phyloP scores from a whole-genome alignment of 352 stramenopile species.

The Globisporangium radiosum region DNA sequence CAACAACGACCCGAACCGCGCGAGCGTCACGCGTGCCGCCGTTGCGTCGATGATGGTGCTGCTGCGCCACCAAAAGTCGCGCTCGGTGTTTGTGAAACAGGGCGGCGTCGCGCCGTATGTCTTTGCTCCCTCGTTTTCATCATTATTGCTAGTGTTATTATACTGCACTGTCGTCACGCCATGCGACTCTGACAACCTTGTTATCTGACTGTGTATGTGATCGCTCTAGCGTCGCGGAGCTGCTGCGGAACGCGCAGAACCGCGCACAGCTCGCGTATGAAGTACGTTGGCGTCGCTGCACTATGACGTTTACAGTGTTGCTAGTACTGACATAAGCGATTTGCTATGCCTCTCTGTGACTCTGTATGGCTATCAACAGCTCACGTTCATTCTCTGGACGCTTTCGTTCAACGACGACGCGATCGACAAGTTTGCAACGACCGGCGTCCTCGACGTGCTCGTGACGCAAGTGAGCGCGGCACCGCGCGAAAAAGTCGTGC shows the following conservation, averaged over 20 bases:
- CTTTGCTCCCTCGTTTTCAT: background rate
- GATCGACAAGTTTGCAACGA: conserved; percentile 68
- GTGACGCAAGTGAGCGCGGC: conserved; percentile 88
- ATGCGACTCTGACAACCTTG: too few relatives aligned
- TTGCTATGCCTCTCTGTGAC: background rate
- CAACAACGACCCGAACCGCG: conserved; percentile 56
- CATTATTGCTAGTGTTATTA: background rate
- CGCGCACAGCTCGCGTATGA: conserved; percentile 95
- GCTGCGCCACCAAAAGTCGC: conserved; percentile 83
- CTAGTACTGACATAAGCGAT: background rate
- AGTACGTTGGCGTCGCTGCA: conserved; percentile 15
- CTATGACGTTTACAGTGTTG: background rate
- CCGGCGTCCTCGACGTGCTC: conserved; percentile 58
- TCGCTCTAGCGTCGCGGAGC: conserved; percentile 45
- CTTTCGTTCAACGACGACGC: conserved; percentile 89
- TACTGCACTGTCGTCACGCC: background rate
- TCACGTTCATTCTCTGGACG: conserved; percentile 96
- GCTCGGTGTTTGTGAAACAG: conserved; percentile 87
- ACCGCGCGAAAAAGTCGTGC: conserved; percentile 96
- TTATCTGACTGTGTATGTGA: background rate
- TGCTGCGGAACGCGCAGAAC: conserved; percentile 73
- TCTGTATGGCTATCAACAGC: conserved; percentile 26
- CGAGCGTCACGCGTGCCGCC: conserved; percentile 75
- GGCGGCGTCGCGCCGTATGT: conserved; percentile 87
- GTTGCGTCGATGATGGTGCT: conserved; percentile 91